phyloP scores from a whole-genome alignment of 2,329 filamentous ascomycete genomes.

The Claviceps africana region DNA sequence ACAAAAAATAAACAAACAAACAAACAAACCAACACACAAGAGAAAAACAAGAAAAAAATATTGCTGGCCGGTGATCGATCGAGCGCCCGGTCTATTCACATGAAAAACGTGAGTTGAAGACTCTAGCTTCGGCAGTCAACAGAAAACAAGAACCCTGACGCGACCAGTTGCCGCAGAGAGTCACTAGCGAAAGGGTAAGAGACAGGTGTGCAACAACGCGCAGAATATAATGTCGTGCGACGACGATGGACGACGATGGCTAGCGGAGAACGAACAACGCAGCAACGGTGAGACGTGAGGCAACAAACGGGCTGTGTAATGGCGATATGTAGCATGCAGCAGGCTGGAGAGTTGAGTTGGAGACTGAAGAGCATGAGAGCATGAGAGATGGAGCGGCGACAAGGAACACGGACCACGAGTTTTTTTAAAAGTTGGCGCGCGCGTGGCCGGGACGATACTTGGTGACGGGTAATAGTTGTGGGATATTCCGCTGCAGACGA shows the following conservation, averaged over 20 bases:
- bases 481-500: background rate
- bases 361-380: too few species aligned
- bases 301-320: constrained; percentile 7
- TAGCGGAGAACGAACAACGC: constrained; percentile 2
- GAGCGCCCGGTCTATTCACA: background rate
- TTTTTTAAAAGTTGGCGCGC: background rate
- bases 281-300: constrained; percentile 5
- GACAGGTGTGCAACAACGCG: constrained; percentile 2
- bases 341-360: background rate
- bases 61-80: background rate
- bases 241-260: background rate
- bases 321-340: constrained; percentile 10
- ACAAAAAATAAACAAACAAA: background rate
- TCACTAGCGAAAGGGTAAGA: background rate
- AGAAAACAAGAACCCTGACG: background rate
- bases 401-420: constrained; percentile 1
- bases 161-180: constrained; percentile 2
- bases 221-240: background rate
- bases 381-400: background rate
- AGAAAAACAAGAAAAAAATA: background rate
- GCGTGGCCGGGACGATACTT: background rate
- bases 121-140: background rate
- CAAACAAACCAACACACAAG: background rate
- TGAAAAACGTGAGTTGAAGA: background rate
- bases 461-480: background rate